Percentiles rank a stretch among this genome's conserved stretches.
Conservation (phyloP, 2,329 filamentous ascomycete genomes). For the Fusarium multiceps region DNA sequence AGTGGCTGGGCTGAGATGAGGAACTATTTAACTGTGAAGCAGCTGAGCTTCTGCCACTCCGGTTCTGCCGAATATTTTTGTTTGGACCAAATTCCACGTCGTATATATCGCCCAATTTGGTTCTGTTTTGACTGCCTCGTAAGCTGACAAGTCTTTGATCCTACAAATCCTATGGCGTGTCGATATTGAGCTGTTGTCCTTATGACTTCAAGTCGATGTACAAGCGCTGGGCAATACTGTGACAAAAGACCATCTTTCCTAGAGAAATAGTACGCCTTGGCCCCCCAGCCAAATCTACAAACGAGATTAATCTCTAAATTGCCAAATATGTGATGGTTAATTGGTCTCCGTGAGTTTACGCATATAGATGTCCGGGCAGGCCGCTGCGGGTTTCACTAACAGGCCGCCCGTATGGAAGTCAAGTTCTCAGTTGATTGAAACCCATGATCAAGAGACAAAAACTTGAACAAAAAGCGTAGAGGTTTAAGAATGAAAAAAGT, state of each 20-base stretch:
- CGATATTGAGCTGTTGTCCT: neutral
- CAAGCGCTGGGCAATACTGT: neutral
- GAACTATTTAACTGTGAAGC: neutral
- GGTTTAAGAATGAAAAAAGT: neutral
- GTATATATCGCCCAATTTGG: neutral
- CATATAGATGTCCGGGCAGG: neutral
- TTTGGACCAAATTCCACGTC: neutral
- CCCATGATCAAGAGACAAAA: too few species aligned
- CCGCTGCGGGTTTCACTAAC: neutral
- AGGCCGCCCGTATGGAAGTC: neutral
- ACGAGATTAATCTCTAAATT: neutral
- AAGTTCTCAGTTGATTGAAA: neutral
- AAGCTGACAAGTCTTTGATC: neutral
- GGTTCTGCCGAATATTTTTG: neutral
- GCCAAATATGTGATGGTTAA: neutral
- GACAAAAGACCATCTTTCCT: neutral
- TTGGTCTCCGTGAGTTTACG: neutral
- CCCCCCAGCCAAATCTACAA: neutral
- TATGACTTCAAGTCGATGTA: neutral
- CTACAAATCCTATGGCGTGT: neutral
- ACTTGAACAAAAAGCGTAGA: neutral
- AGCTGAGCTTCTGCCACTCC: slow-evolving; percentile 1
- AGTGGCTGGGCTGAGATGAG: neutral
- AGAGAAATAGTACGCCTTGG: neutral
- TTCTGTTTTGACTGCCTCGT: neutral